Percentiles rank a stretch among this genome's conserved stretches.
Conservation (phyloP, 1,139 yeast genomes). For the Hyphopichia burtonii region DNA sequence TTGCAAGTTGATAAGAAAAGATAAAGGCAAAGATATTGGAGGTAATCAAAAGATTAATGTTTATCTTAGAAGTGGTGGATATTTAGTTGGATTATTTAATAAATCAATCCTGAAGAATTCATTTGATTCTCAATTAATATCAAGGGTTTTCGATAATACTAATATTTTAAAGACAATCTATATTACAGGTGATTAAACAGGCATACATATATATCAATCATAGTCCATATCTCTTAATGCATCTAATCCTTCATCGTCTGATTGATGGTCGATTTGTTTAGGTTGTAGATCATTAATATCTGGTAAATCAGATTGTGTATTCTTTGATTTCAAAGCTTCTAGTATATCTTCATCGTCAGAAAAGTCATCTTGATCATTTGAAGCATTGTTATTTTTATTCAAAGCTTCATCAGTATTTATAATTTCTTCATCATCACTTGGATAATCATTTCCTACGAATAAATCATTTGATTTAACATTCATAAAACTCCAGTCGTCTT, state of each 20-base stretch:
- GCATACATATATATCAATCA: neutral
- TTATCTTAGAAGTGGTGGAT: slow-evolving; percentile 57
- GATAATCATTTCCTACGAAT: slow-evolving; percentile 31
- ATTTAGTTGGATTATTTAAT: slow-evolving; percentile 51
- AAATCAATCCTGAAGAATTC: slow-evolving; percentile 20
- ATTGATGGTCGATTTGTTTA: slow-evolving; percentile 17
- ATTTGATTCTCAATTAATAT: slow-evolving; percentile 43
- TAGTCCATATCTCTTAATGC: slow-evolving; percentile 38
- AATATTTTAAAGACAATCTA: slow-evolving; percentile 41
- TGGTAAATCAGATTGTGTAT: slow-evolving; percentile 8
- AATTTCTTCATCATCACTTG: slow-evolving; percentile 17
- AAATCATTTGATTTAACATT: slow-evolving; percentile 20
- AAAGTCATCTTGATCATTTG: slow-evolving; percentile 15
- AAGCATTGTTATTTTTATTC: slow-evolving; percentile 6
- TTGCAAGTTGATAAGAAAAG: slow-evolving; percentile 41
- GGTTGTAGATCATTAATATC: slow-evolving; percentile 7
- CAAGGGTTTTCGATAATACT: slow-evolving; percentile 43
- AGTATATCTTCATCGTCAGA: slow-evolving; percentile 15
- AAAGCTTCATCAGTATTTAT: too few relatives aligned
- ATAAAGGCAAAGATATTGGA: slow-evolving; percentile 13
- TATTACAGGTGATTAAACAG: slow-evolving; percentile 19
- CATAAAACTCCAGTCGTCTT: slow-evolving; percentile 39
- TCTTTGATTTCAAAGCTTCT: neutral
- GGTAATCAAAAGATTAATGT: slow-evolving; percentile 30
- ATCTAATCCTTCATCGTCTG: slow-evolving; percentile 31